Conservation (phyloP, 345 rosid genomes). For the Stellera chamaejasme region DNA sequence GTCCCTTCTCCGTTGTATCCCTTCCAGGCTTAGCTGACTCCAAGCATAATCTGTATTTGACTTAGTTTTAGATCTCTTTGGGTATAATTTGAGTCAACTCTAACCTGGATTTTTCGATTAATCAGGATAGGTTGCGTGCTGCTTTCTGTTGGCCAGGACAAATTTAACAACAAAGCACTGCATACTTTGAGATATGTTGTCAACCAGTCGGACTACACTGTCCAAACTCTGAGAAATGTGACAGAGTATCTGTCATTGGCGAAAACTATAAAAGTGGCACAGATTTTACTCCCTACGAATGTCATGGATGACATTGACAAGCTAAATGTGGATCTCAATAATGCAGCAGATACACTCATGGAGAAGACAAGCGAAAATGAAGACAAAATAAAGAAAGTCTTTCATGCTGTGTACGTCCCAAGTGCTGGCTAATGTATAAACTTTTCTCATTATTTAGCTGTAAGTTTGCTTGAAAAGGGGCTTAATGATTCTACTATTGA, state of each 20-base stretch:
- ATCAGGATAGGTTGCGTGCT: slow-evolving; percentile 87
- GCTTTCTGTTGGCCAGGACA: slow-evolving; percentile 81
- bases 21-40: not conserved
- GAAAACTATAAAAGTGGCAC: slow-evolving; percentile 77
- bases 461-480: slow-evolving; percentile 1
- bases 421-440: slow-evolving; percentile 4
- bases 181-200: slow-evolving; percentile 80
- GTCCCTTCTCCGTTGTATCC: slow-evolving; percentile 1
- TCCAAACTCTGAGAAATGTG: slow-evolving; percentile 70
- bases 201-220: slow-evolving; percentile 91
- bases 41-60: not conserved
- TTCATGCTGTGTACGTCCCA: slow-evolving; percentile 56
- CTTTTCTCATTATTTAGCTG: slow-evolving; percentile 1
- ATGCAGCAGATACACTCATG: slow-evolving; percentile 59
- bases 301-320: slow-evolving; percentile 69
- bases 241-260: slow-evolving; percentile 84
- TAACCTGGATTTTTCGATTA: slow-evolving; percentile 11
- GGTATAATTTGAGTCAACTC: not conserved
- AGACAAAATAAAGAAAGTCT: slow-evolving; percentile 53
- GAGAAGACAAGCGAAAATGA: slow-evolving; percentile 72
- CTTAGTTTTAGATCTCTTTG: not conserved
- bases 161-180: slow-evolving; percentile 70
- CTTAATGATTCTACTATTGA: slow-evolving; percentile 3
- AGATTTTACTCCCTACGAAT: slow-evolving; percentile 62
- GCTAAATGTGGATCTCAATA: slow-evolving; percentile 58